Evolutionary conservation across 352 stramenopile genomes (phyloP).

Genomic region (Phytophthora idaei): DNA sequence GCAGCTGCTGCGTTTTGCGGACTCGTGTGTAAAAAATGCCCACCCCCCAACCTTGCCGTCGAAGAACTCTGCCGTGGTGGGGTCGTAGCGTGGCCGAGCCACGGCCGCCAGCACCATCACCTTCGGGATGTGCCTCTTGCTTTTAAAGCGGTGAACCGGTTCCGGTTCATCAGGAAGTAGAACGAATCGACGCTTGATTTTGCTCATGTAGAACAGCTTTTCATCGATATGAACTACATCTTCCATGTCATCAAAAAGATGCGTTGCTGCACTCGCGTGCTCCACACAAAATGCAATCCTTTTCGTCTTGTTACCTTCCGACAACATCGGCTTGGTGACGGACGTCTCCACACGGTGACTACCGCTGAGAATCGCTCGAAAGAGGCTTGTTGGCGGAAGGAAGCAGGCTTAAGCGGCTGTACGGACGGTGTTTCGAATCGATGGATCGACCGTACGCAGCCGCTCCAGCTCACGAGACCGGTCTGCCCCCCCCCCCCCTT

Average conservation of each 20-base stretch:
- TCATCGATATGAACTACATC: background rate
- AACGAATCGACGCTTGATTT: background rate
- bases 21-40: background rate
- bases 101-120: background rate
- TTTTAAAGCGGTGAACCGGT: background rate
- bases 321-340: too few relatives aligned
- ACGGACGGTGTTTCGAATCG: too few relatives aligned
- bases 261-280: background rate
- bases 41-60: background rate
- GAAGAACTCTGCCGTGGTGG: background rate
- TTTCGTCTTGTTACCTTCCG: too few relatives aligned
- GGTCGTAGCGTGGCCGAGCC: background rate
- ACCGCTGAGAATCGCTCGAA: too few relatives aligned
- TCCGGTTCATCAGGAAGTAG: background rate
- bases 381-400: too few relatives aligned
- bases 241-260: slow-evolving; percentile 2
- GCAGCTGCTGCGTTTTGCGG: background rate
- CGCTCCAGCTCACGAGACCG: too few relatives aligned
- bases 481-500: too few relatives aligned
- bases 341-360: too few relatives aligned
- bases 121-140: background rate
- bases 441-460: too few relatives aligned
- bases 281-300: background rate
- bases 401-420: too few relatives aligned
- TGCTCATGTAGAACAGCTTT: background rate